A percentile compares a stretch with the other conserved stretches of the same genome.
These are phyloP conservation scores for Phytophthora pistaciae DNA, from an alignment of 352 stramenopile species.

Conservation along the genomic window DNA sequence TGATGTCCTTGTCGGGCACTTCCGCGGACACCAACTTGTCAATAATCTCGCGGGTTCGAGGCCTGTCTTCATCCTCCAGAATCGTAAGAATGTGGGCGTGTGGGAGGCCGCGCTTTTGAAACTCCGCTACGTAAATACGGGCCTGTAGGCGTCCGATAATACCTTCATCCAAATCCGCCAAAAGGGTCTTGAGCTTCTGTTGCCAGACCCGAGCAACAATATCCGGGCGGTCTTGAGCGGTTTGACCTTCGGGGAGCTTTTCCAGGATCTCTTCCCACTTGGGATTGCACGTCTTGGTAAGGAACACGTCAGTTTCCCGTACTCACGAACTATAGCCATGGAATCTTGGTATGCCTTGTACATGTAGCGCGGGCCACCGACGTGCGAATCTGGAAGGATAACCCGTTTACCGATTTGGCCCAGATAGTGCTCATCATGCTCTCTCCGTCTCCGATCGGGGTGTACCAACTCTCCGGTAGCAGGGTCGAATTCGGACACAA, in stretches of 20 bases:
- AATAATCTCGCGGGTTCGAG: neutral
- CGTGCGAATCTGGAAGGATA: no score
- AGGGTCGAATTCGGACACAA: no score
- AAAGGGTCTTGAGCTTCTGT: neutral
- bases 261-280: neutral
- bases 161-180: neutral
- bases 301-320: neutral
- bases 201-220: neutral
- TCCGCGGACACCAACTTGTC: neutral
- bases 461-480: no score
- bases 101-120: neutral
- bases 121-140: neutral
- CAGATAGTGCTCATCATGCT: no score
- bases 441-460: no score
- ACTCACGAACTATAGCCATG: neutral
- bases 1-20: neutral
- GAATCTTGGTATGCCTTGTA: neutral
- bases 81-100: neutral
- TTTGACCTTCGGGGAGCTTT: neutral
- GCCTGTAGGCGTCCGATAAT: neutral
- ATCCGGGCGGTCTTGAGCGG: neutral
- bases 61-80: neutral
- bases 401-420: no score
- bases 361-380: neutral
- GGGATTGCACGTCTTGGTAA: neutral